A percentile compares a stretch with the other conserved stretches of the same genome.
phyloP scores from a whole-genome alignment of 805 yeast genomes.

The Teunomyces stri region DNA sequence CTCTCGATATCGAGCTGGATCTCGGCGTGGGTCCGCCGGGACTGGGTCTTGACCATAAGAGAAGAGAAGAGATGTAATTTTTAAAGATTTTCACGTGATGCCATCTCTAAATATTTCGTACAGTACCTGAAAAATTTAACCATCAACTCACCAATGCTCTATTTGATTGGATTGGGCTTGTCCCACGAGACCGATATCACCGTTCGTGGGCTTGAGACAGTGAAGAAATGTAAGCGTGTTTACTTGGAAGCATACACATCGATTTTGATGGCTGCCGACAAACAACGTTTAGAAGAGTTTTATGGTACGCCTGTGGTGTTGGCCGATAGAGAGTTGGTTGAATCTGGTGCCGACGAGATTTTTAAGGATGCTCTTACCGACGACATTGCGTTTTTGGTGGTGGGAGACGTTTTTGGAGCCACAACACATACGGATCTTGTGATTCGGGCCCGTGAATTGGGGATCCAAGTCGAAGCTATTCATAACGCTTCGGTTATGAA shows the following conservation, averaged over 20 bases:
- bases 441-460: conserved; percentile 82
- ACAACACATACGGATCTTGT: conserved; percentile 96
- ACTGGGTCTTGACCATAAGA: neutral
- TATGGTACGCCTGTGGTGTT: conserved; percentile 82
- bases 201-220: conserved; percentile 86
- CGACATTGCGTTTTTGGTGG: conserved; percentile 92
- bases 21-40: conserved; percentile 8
- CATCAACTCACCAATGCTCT: conserved; percentile 56
- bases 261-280: conserved; percentile 88
- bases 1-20: conserved; percentile 16
- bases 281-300: conserved; percentile 69
- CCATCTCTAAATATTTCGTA: conserved; percentile 5
- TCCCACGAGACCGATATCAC: conserved; percentile 89
- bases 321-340: conserved; percentile 95
- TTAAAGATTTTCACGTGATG: conserved; percentile 9
- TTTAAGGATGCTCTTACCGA: conserved; percentile 71
- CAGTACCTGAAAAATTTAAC: neutral
- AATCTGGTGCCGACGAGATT: conserved; percentile 81
- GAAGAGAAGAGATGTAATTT: neutral
- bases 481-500: conserved; percentile 98
- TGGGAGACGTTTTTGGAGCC: conserved; percentile 97
- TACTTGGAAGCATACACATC: conserved; percentile 95
- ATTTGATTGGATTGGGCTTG: conserved; percentile 87
- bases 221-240: conserved; percentile 82
- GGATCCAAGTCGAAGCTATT: conserved; percentile 73